Base-by-base conservation (phyloP, 495 filamentous ascomycete genomes). In the Annulohypoxylon maeteangense region DNA sequence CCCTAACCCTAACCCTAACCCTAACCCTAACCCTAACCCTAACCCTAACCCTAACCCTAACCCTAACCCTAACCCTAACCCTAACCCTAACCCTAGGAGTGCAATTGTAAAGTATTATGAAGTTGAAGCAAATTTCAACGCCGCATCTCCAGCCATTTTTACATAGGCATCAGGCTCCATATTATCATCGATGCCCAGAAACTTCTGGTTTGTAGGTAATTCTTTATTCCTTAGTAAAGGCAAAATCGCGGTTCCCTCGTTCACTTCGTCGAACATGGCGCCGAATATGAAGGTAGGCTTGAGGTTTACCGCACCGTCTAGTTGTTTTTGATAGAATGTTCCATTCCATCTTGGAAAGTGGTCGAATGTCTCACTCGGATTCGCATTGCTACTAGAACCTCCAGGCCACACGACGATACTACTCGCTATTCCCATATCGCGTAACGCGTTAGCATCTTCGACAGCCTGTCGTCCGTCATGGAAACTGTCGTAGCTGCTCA, bases 191-290 rank as follows among this genome's bases (percentile, higher is more conserved):
- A 77, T 70, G 31, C 76, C 76, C 7, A 78, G 55, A 40, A 78
- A 78, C 36, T 67, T 68, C 16, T 76, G 75, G 36, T 78, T 77
- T 1, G 62, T 70, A 23, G 76, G 76, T 3, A 78, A 54, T 42
- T 77, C 72, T 3, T 32, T 51, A 0, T 58, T 70, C 44, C 56
- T 74, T 12, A 78, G 54, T 14, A 74, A 48, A 3, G 74, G 74
- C 38, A 62, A 60, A 44, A 71, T 74, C 2, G 68, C 59, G 22
- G 74, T 77, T 27, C 75, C 75, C 56, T 78, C 76, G 32, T 76
- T 76, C 23, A 72, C 63, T 29, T 78, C 76, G 51, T 78, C 76
- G 55, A 78, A 78, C 76, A 78, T 78, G n/a, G 76, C 75, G 11
- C 73, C 73, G 44, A 78, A 78, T 23, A 76, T 71, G 45, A 78